A percentile compares a stretch with the other conserved stretches of the same genome.
Evolutionary conservation across 805 yeast genomes (phyloP).

Genomic region (Torulaspora delbrueckii): DNA sequence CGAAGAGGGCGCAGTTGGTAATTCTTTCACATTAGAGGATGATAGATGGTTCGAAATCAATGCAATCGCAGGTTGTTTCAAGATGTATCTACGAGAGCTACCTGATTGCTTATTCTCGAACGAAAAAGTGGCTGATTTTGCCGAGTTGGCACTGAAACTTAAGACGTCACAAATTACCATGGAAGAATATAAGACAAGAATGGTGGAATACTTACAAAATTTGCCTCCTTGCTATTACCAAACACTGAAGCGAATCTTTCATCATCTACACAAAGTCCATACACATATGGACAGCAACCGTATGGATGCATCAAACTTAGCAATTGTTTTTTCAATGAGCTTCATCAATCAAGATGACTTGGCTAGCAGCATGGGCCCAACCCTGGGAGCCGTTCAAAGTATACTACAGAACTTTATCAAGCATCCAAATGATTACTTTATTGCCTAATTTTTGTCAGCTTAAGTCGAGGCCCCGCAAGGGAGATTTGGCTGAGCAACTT

Average conservation of each 20-base stretch:
- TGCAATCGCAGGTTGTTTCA: conserved; percentile 83
- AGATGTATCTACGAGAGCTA: conserved; percentile 74
- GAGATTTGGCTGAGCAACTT: not conserved
- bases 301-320: conserved; percentile 86
- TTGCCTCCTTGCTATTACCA: conserved; percentile 66
- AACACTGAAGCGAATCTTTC: conserved; percentile 59
- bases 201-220: conserved; percentile 34
- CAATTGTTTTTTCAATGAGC: conserved; percentile 79
- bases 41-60: conserved; percentile 73
- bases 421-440: conserved; percentile 36
- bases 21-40: conserved; percentile 43
- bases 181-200: conserved; percentile 25
- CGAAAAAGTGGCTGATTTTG: conserved; percentile 57
- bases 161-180: conserved; percentile 21
- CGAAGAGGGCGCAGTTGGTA: conserved; percentile 41
- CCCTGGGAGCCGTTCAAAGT: conserved; percentile 50
- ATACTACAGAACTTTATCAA: conserved; percentile 47
- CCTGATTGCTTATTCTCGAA: conserved; percentile 79
- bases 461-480: not conserved
- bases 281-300: conserved; percentile 63
- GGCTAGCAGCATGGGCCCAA: conserved; percentile 44
- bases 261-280: conserved; percentile 67
- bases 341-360: conserved; percentile 44
- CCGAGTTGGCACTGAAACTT: conserved; percentile 29
- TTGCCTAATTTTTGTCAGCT: not conserved